phyloP scores from a whole-genome alignment of 2,329 filamentous ascomycete genomes.

The Colletotrichum melonis region DNA sequence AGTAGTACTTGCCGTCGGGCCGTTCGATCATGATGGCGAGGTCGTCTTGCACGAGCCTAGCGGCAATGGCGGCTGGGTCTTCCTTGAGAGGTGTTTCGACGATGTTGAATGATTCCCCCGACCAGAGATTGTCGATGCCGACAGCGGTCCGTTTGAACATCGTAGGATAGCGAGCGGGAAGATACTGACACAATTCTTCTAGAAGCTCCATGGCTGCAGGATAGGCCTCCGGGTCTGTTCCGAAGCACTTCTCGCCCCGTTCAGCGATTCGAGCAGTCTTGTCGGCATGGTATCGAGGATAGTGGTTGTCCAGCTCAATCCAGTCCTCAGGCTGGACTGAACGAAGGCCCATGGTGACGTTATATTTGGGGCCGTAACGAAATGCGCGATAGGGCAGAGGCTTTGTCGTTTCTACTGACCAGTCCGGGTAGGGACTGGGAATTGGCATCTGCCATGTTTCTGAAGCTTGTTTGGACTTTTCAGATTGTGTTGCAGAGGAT shows the following conservation, averaged over 20 bases:
- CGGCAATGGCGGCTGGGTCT: slow-evolving; percentile 82
- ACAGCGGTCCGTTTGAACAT: slow-evolving; percentile 73
- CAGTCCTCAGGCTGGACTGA: slow-evolving; percentile 77
- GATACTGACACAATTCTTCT: slow-evolving; percentile 77
- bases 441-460: slow-evolving; percentile 66
- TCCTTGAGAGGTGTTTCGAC: slow-evolving; percentile 72
- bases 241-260: slow-evolving; percentile 74
- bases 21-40: slow-evolving; percentile 85
- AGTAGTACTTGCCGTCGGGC: slow-evolving; percentile 81
- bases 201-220: slow-evolving; percentile 80
- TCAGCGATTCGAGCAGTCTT: slow-evolving; percentile 77
- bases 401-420: slow-evolving; percentile 75
- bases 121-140: slow-evolving; percentile 78
- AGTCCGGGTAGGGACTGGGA: slow-evolving; percentile 72
- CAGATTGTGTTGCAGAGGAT: not conserved
- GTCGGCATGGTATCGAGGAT: slow-evolving; percentile 75
- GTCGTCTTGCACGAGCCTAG: slow-evolving; percentile 83
- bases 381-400: slow-evolving; percentile 84
- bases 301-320: slow-evolving; percentile 89
- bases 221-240: slow-evolving; percentile 76
- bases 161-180: slow-evolving; percentile 79
- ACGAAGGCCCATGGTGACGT: slow-evolving; percentile 82
- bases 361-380: slow-evolving; percentile 80
- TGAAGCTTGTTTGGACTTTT: not conserved
- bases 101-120: slow-evolving; percentile 79